Conservation (phyloP, 2,329 filamentous ascomycete species). For the Tricladium varicosporioides region DNA sequence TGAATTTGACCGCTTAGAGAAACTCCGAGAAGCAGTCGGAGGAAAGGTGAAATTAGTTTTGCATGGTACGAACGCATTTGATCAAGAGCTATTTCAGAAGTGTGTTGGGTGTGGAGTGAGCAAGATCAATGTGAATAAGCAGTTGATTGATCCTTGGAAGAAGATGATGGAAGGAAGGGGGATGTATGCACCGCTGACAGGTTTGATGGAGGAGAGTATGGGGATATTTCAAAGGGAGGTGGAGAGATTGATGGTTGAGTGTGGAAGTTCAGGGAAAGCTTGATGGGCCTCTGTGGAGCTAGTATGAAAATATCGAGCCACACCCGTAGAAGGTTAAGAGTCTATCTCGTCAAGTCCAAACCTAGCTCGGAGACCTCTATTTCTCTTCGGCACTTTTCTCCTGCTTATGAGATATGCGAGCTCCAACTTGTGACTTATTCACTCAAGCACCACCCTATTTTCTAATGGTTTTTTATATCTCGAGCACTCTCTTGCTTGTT, state of each 20-base stretch:
- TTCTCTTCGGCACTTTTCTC: too few relatives aligned
- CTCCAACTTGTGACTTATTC: too few relatives aligned
- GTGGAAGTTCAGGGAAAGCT: constrained; percentile 27
- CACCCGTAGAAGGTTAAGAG: too few relatives aligned
- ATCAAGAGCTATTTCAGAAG: constrained; percentile 44
- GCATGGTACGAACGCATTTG: constrained; percentile 52
- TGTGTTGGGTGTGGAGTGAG: constrained; percentile 50
- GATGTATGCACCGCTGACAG: constrained; percentile 25
- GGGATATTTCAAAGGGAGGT: constrained; percentile 26
- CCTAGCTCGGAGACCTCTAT: too few relatives aligned
- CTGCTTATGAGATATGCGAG: too few relatives aligned
- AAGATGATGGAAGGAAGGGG: constrained; percentile 24
- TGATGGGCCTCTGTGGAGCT: constrained; percentile 2
- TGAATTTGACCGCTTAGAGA: constrained; percentile 39
- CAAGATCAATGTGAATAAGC: constrained; percentile 54
- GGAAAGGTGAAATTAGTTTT: constrained; percentile 48
- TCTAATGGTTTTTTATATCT: too few relatives aligned
- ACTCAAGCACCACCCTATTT: too few relatives aligned
- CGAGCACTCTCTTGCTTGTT: too few relatives aligned
- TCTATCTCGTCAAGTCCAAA: too few relatives aligned
- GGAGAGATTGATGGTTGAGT: constrained; percentile 29
- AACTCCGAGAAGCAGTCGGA: constrained; percentile 26
- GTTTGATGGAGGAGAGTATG: constrained; percentile 29
- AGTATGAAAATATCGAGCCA: too few relatives aligned
- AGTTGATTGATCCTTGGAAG: constrained; percentile 27